Evolutionary conservation across 2,329 filamentous ascomycete species (phyloP).

Genomic region (Aspergillus glaucus): DNA sequence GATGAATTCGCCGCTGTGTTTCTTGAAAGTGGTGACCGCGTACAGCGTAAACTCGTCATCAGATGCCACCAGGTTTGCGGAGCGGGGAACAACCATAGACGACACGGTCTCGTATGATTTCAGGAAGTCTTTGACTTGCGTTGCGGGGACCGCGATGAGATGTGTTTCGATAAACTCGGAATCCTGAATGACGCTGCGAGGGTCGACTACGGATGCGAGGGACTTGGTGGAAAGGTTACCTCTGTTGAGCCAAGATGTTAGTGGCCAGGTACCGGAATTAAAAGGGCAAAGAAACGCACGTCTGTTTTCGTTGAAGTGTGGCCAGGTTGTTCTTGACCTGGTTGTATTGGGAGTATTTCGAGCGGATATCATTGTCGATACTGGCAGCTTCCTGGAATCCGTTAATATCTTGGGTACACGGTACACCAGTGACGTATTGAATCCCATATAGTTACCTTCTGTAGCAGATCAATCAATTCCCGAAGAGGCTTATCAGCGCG

Average conservation of each 20-base stretch:
- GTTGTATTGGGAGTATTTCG: constrained; percentile 93
- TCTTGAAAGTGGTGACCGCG: constrained; percentile 89
- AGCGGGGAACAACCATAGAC: constrained; percentile 90
- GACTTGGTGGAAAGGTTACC: constrained; percentile 94
- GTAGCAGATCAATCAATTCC: constrained; percentile 78
- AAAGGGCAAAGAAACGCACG: constrained; percentile 47
- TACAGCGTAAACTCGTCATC: constrained; percentile 89
- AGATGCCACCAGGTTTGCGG: constrained; percentile 68
- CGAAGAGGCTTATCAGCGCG: constrained; percentile 82
- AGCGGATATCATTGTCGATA: constrained; percentile 92
- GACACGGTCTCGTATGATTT: constrained; percentile 81
- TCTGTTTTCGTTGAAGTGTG: constrained; percentile 77
- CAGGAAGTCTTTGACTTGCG: constrained; percentile 78
- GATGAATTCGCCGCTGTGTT: constrained; percentile 76
- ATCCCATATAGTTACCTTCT: constrained; percentile 58
- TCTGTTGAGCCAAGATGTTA: constrained; percentile 36
- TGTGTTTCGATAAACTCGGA: constrained; percentile 97
- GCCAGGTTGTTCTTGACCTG: constrained; percentile 78
- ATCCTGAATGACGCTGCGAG: constrained; percentile 71
- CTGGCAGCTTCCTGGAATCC: constrained; percentile 69
- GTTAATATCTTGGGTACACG: constrained; percentile 1
- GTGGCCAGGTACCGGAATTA: background rate
- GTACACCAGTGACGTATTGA: background rate
- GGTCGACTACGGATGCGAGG: constrained; percentile 80
- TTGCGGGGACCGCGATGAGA: constrained; percentile 78